phyloP scores from a whole-genome alignment of 495 filamentous ascomycete genomes.

The Neurospora sp. region DNA sequence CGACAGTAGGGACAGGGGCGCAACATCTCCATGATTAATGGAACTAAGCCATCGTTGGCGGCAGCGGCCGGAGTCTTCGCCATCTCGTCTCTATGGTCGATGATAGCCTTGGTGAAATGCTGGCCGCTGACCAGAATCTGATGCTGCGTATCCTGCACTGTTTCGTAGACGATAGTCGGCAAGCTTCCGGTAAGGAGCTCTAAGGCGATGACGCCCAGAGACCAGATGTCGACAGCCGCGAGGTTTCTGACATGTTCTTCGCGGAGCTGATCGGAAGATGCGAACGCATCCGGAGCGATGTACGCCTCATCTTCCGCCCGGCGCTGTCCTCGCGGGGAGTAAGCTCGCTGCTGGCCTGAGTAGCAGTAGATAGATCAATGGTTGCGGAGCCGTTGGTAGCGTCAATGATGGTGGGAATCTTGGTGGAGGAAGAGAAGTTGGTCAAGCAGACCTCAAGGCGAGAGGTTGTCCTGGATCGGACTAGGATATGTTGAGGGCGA shows the following conservation, averaged over 20 bases:
- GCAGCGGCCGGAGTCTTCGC: background rate
- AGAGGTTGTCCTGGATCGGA: background rate
- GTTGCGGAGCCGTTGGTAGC: background rate
- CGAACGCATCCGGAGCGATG: background rate
- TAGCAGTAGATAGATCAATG: background rate
- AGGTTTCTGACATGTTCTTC: background rate
- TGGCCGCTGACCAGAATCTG: background rate
- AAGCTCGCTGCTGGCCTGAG: background rate
- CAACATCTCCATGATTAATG: background rate
- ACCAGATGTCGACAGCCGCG: background rate
- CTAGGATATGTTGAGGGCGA: background rate
- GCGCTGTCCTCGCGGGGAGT: background rate
- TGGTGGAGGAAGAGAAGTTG: background rate
- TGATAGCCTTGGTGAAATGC: background rate
- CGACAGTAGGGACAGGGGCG: background rate
- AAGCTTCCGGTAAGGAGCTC: background rate
- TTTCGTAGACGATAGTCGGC: background rate
- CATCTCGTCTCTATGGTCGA: background rate
- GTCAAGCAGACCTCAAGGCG: background rate
- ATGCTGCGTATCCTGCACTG: background rate
- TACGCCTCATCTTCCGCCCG: background rate
- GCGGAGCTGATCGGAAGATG: background rate
- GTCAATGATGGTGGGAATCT: background rate
- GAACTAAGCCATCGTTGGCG: background rate
- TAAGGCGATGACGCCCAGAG: background rate